Evolutionary conservation across 176 grass and related monocot species (phyloP).

Genomic region (Rhipidocladum racemiflorum): DNA sequence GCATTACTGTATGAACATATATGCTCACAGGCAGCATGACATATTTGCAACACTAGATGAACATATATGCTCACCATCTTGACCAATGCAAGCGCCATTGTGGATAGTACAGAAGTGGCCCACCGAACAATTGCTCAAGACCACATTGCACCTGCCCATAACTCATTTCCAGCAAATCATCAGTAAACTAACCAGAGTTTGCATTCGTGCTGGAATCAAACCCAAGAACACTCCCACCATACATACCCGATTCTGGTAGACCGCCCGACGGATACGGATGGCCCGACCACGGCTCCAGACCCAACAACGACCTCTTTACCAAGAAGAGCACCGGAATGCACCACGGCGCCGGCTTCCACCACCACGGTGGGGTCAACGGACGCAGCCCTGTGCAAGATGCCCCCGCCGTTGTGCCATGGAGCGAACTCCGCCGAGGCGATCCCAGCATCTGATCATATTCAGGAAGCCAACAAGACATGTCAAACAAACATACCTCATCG

Average conservation of each 20-base stretch:
- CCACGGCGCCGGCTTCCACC: conserved; percentile 49
- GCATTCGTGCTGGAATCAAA: background rate
- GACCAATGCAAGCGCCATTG: conserved; percentile 77
- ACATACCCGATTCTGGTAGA: conserved; percentile 80
- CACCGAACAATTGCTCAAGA: conserved; percentile 72
- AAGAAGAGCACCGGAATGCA: conserved; percentile 55
- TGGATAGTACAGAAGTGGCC: conserved; percentile 70
- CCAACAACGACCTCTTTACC: conserved; percentile 54
- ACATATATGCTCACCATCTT: conserved; percentile 61
- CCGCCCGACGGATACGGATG: conserved; percentile 57
- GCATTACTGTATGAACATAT: background rate
- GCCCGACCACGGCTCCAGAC: conserved; percentile 64
- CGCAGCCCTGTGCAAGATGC: conserved; percentile 41
- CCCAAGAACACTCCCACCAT: background rate
- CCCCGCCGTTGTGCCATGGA: conserved; percentile 56
- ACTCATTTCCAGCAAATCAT: conserved; percentile 8
- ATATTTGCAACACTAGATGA: background rate
- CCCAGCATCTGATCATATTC: background rate
- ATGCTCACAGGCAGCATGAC: conserved; percentile 37
- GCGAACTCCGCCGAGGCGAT: conserved; percentile 21
- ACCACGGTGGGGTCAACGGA: conserved; percentile 35
- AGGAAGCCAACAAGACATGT: background rate
- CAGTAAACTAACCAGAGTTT: background rate
- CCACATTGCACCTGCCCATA: conserved; percentile 65
- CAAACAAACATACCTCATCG: background rate